A percentile compares a stretch with the other conserved stretches of the same genome.
These are phyloP conservation scores for Flaveria linearis DNA, from an alignment of 129 eudicot genomes.

Conservation along the genomic window DNA sequence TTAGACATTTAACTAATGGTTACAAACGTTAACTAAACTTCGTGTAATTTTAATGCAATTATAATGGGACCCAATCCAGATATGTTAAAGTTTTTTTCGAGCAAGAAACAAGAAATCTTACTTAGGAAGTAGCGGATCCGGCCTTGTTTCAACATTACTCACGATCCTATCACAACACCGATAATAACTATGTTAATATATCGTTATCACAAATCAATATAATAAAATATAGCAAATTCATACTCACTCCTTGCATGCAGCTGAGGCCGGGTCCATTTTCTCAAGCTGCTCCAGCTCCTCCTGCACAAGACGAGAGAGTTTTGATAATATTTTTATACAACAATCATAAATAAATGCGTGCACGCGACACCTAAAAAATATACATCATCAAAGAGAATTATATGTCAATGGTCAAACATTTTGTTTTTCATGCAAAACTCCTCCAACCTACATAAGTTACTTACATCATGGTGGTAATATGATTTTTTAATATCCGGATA, in stretches of 20 bases:
- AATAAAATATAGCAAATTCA: not conserved
- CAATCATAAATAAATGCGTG: not conserved
- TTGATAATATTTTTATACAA: not conserved
- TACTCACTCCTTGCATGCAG: conserved; percentile 87
- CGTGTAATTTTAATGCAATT: not conserved
- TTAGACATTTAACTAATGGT: not conserved
- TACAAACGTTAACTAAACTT: not conserved
- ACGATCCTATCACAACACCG: conserved; percentile 46
- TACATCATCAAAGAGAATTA: not conserved
- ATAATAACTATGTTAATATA: conserved; percentile 20
- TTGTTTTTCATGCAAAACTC: not conserved
- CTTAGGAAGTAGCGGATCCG: conserved; percentile 87
- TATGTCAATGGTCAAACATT: not conserved
- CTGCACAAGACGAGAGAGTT: conserved; percentile 41
- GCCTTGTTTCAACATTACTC: conserved; percentile 59
- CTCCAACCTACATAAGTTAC: not conserved
- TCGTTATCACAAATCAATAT: not conserved
- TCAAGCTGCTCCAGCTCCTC: conserved; percentile 89
- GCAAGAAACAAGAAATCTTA: conserved; percentile 41
- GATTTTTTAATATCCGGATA: not conserved
- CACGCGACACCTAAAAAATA: not conserved
- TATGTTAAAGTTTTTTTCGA: not conserved
- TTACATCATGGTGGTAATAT: not conserved
- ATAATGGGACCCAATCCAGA: not conserved
- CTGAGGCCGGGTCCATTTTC: conserved; percentile 75